phyloP scores from a whole-genome alignment of 2,329 filamentous ascomycete species.

The Trichoderma brevicompactum region DNA sequence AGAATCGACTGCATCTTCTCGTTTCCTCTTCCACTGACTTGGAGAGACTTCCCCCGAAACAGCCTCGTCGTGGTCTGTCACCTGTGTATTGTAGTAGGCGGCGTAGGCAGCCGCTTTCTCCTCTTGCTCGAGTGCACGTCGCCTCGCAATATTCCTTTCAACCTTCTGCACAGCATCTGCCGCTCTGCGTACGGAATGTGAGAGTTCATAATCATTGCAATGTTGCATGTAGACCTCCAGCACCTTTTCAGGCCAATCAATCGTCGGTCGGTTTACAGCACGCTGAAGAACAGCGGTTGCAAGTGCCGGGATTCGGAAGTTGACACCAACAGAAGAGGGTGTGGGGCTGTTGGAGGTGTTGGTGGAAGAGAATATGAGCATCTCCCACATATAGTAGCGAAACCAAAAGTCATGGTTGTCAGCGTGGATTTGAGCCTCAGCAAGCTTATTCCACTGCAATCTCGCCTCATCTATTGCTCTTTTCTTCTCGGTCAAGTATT shows the following conservation, averaged over 20 bases:
- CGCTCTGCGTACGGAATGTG: slow-evolving; percentile 73
- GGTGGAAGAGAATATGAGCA: slow-evolving; percentile 63
- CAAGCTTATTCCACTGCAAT: slow-evolving; percentile 74
- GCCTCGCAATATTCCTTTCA: slow-evolving; percentile 64
- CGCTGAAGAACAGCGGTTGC: slow-evolving; percentile 78
- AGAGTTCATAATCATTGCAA: slow-evolving; percentile 88
- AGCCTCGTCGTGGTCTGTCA: slow-evolving; percentile 33
- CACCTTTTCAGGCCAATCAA: slow-evolving; percentile 79
- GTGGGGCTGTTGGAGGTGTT: slow-evolving; percentile 54
- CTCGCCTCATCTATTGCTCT: slow-evolving; percentile 77
- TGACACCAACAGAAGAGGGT: slow-evolving; percentile 50
- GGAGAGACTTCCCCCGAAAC: slow-evolving; percentile 42
- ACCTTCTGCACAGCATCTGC: slow-evolving; percentile 74
- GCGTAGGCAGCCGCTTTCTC: slow-evolving; percentile 60
- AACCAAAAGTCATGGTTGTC: slow-evolving; percentile 94
- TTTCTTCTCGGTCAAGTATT: slow-evolving; percentile 85
- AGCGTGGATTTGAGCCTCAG: slow-evolving; percentile 64
- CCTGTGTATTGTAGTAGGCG: slow-evolving; percentile 43
- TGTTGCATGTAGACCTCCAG: slow-evolving; percentile 76
- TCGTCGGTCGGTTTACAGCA: slow-evolving; percentile 63
- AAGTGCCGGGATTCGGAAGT: slow-evolving; percentile 66
- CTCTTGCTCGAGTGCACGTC: slow-evolving; percentile 67
- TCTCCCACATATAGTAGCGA: slow-evolving; percentile 89
- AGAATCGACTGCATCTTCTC: slow-evolving; percentile 60
- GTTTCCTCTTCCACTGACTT: slow-evolving; percentile 70